These are phyloP conservation scores for Zanthoxylum bungeanum DNA, from an alignment of 345 rosid species.

Conservation along the genomic window DNA sequence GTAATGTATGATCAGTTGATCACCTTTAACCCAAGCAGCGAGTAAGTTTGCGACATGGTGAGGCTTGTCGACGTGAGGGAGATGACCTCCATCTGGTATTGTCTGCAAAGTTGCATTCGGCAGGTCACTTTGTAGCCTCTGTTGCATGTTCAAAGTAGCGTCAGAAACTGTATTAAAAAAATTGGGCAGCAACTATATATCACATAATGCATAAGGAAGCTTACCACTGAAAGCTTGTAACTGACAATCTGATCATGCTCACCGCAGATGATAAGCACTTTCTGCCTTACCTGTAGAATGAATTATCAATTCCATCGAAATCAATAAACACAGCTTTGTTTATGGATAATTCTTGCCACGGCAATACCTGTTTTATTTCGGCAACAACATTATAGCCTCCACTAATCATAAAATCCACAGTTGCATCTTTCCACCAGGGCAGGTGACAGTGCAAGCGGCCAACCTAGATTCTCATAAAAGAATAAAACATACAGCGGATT, in stretches of 20 bases:
- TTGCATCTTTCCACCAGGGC: conserved; percentile 93
- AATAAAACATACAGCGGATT: background rate
- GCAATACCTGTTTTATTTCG: conserved; percentile 55
- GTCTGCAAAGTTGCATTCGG: conserved; percentile 45
- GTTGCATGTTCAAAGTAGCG: conserved; percentile 15
- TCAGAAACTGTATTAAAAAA: background rate
- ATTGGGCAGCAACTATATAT: too few relatives aligned
- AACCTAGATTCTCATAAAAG: conserved; percentile 31
- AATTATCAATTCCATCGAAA: too few relatives aligned
- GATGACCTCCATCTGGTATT: conserved; percentile 63
- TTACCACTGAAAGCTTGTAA: conserved; percentile 59
- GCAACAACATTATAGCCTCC: conserved; percentile 76
- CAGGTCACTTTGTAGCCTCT: conserved; percentile 66
- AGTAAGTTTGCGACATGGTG: conserved; percentile 48
- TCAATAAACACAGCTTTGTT: too few relatives aligned
- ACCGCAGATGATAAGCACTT: conserved; percentile 61
- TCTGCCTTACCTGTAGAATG: conserved; percentile 55
- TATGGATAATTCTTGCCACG: too few relatives aligned
- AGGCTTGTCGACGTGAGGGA: conserved; percentile 80
- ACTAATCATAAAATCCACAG: conserved; percentile 65
- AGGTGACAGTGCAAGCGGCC: conserved; percentile 76
- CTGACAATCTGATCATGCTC: conserved; percentile 72
- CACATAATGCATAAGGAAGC: too few relatives aligned
- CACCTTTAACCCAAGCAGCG: conserved; percentile 33
- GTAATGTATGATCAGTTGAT: conserved; percentile 12